Evolutionary conservation across 1,284 basidiomycete species (phyloP).

Genomic region (Sphagnurus paluster): DNA sequence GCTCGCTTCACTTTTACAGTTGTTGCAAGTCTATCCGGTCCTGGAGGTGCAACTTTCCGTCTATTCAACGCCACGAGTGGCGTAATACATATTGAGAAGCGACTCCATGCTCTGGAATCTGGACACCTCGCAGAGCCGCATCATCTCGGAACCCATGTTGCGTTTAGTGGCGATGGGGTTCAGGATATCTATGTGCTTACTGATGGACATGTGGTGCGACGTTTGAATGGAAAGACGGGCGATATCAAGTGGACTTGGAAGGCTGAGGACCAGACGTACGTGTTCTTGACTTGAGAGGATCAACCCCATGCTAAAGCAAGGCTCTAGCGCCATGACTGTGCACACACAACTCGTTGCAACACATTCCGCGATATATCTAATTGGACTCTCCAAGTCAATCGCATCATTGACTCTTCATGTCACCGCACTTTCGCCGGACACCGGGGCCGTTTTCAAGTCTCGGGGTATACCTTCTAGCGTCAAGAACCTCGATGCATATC

Average conservation of each 20-base stretch:
- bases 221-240: slow-evolving; percentile 48
- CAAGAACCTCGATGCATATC: slow-evolving; percentile 42
- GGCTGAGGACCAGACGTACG: slow-evolving; percentile 63
- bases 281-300: slow-evolving; percentile 6
- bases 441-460: slow-evolving; percentile 54
- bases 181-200: slow-evolving; percentile 52
- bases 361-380: slow-evolving; percentile 56
- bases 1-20: slow-evolving; percentile 43
- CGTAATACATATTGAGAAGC: slow-evolving; percentile 66
- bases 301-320: background rate
- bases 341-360: slow-evolving; percentile 64
- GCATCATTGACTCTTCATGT: slow-evolving; percentile 67
- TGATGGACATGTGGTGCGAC: slow-evolving; percentile 57
- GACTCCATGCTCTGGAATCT: slow-evolving; percentile 47
- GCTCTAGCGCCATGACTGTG: slow-evolving; percentile 57
- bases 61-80: slow-evolving; percentile 70
- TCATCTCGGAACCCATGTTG: slow-evolving; percentile 38
- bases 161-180: slow-evolving; percentile 30
- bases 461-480: slow-evolving; percentile 62
- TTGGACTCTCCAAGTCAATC: slow-evolving; percentile 67
- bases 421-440: slow-evolving; percentile 54
- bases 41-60: slow-evolving; percentile 71
- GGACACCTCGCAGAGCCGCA: slow-evolving; percentile 52
- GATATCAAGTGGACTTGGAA: slow-evolving; percentile 66
- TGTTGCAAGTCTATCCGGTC: slow-evolving; percentile 75